Evolutionary conservation across 768 basidiomycete genomes (phyloP).

Genomic region (Termitomyces sp.): DNA sequence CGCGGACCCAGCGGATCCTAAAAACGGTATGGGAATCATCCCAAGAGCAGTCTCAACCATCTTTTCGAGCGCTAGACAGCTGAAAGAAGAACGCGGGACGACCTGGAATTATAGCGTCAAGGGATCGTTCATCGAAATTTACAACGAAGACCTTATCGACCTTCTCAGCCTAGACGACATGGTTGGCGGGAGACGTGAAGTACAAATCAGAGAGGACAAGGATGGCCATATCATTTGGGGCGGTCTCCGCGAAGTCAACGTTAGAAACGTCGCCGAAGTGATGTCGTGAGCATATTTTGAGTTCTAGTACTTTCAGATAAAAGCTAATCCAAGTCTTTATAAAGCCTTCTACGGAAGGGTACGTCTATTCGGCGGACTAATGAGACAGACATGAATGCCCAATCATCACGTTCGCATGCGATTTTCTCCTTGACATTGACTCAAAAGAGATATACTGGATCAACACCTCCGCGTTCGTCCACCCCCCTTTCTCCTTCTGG

Average conservation of each 20-base stretch:
- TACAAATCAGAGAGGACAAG: conserved; percentile 96
- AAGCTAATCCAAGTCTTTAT: conserved; percentile 9
- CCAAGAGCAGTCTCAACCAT: conserved; percentile 89
- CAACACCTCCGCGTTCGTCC: conserved; percentile 61
- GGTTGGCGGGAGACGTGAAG: conserved; percentile 66
- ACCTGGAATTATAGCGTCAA: conserved; percentile 78
- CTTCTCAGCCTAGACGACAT: conserved; percentile 73
- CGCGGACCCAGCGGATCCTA: conserved; percentile 74
- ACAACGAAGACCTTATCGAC: conserved; percentile 99
- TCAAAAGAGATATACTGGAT: conserved; percentile 81
- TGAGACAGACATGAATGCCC: conserved; percentile 98
- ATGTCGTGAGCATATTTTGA: conserved; percentile 66
- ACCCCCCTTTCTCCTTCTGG: conserved; percentile 72
- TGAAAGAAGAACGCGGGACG: conserved; percentile 68
- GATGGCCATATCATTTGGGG: conserved; percentile 97
- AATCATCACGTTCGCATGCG: conserved; percentile 96
- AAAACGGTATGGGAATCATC: conserved; percentile 90
- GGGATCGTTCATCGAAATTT: conserved; percentile 95
- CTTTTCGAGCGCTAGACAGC: conserved; percentile 70
- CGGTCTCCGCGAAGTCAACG: conserved; percentile 86
- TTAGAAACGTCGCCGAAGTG: conserved; percentile 81
- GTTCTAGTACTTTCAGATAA: conserved; percentile 1
- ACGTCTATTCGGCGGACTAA: conserved; percentile 90
- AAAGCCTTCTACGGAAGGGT: conserved; percentile 82
- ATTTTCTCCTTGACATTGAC: conserved; percentile 95